Evolutionary conservation across 495 filamentous ascomycete genomes (phyloP).

Genomic region (Neurospora sp.): DNA sequence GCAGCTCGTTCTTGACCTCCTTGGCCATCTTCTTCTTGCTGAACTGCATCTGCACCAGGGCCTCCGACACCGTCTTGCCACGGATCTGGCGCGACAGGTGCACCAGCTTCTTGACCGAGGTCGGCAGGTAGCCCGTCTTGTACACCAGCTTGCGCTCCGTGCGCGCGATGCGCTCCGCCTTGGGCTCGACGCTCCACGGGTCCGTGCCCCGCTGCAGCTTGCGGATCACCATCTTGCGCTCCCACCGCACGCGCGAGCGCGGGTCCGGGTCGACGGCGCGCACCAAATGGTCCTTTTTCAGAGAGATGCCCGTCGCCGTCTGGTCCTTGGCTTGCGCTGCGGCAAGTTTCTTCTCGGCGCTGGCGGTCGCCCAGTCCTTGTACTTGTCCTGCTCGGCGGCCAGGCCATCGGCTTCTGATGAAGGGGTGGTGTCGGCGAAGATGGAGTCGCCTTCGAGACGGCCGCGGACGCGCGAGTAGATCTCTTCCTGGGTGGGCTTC

Average conservation of each 20-base stretch:
- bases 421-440: constrained; percentile 27
- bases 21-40: constrained; percentile 85
- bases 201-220: constrained; percentile 39
- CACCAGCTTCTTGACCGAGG: constrained; percentile 79
- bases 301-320: constrained; percentile 5
- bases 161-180: constrained; percentile 50
- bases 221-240: constrained; percentile 71
- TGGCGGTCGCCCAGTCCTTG: constrained; percentile 11
- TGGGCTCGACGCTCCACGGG: constrained; percentile 55
- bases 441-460: constrained; percentile 42
- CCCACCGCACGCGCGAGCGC: constrained; percentile 53
- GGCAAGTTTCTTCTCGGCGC: background rate
- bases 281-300: constrained; percentile 40
- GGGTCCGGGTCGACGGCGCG: constrained; percentile 62
- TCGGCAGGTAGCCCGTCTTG: constrained; percentile 61
- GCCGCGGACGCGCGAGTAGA: constrained; percentile 17
- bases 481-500: constrained; percentile 4
- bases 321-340: background rate
- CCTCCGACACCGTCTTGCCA: constrained; percentile 86
- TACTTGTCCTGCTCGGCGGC: background rate
- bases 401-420: constrained; percentile 28
- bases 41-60: constrained; percentile 90
- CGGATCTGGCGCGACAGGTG: constrained; percentile 75
- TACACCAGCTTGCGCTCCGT: constrained; percentile 61
- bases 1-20: constrained; percentile 67